Base-by-base conservation (phyloP, 1,139 yeast genomes). In the Zygotorulaspora mrakii region DNA sequence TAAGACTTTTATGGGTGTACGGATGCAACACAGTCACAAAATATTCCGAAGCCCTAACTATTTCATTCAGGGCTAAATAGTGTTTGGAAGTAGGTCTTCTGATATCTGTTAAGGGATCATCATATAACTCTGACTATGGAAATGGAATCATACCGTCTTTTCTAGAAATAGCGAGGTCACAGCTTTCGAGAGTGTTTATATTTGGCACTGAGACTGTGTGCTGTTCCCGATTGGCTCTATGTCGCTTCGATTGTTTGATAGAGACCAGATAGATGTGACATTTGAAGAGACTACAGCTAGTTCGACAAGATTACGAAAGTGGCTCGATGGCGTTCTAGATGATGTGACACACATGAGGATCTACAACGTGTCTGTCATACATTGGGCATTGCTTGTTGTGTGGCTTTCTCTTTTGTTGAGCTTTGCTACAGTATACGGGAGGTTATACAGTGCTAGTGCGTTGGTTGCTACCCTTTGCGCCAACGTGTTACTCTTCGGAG, bases 381-480 rank as follows among this genome's bases (percentile, higher is more conserved):
- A 81, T 54, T 73, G 77, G 65, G 41, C 66, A 8, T 73, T 82
- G 16, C 66, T 82, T 9, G 34, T 64, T 1, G 54, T 75, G 0
- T 69, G 82, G 50, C 73, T 77, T 1, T 55, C 59, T 26, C 68
- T 80, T 32, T 61, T 82, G 10, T 54, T 72, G 40, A 74, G 70
- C 46, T 65, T 79, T 34, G 76, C 84, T 3, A 68, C 75, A 20
- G 70, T 71, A 37, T 82, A 82, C 56, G 78, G 79, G 37, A 70
- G 68, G n/a, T 60, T 86, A 38, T 88, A 88, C 60, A 73, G 74
- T 53, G 71, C 68, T 46, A 78, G 78, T 40, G 81, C 94, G 1
- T 63, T 88, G 18, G 59, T 83, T 12, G 88, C 96, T 4, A 85
- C 89, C 34, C 76, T 86, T 42, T 77, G 82, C n/a, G 81, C 96